A percentile compares a stretch with the other conserved stretches of the same genome.
Evolutionary conservation across 192 early-diverging fungal species (phyloP).

Genomic region (Polychytrium aggregatum): DNA sequence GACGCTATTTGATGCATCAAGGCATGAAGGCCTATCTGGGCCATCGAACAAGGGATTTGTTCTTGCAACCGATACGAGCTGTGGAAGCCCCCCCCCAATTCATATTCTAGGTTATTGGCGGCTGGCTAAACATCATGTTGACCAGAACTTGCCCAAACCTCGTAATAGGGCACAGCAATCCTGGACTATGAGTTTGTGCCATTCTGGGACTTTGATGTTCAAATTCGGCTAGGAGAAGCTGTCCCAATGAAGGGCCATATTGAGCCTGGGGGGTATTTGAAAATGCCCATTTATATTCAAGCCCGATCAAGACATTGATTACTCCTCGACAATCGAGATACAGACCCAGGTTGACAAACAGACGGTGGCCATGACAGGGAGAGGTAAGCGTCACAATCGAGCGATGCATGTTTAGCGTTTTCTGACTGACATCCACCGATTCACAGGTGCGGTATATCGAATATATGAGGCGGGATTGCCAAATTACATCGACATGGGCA

Average conservation of each 20-base stretch:
- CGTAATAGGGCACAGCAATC: constrained; percentile 27
- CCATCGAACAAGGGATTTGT: no score
- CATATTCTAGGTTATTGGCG: no score
- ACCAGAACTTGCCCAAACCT: no score
- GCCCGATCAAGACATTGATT: constrained; percentile 13
- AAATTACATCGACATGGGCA: constrained; percentile 21
- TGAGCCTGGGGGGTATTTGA: constrained; percentile 12
- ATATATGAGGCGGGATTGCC: constrained; percentile 22
- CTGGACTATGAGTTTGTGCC: constrained; percentile 25
- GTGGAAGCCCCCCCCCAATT: no score
- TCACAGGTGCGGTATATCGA: constrained; percentile 21
- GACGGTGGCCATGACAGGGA: constrained; percentile 12
- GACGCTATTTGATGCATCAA: no score
- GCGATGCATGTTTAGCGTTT: no score
- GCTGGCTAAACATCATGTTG: no score
- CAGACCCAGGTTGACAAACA: constrained; percentile 24
- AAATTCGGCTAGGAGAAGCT: constrained; percentile 12
- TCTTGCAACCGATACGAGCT: no score
- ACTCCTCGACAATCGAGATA: constrained; percentile 14
- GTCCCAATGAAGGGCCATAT: constrained; percentile 15
- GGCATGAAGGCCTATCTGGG: no score
- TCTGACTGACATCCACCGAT: no score
- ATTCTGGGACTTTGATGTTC: constrained; percentile 23
- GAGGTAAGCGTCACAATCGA: constrained; percentile 11
- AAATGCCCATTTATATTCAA: constrained; percentile 14